Conservation (phyloP, 1,284 basidiomycete genomes). For the Fomitopsis betulina region DNA sequence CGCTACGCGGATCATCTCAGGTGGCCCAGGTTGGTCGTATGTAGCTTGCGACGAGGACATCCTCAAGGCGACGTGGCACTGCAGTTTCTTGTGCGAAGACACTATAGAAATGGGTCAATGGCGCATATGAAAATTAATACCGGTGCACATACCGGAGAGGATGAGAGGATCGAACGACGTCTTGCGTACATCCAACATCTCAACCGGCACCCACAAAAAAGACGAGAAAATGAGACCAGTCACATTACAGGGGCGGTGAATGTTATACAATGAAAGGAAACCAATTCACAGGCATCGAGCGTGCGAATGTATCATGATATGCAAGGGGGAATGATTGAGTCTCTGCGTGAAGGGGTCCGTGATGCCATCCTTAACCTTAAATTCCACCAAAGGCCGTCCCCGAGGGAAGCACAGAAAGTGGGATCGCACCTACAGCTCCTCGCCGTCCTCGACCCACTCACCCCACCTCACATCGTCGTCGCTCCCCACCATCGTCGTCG, state of each 20-base stretch:
- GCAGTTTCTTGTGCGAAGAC: no score
- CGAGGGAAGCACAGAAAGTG: not conserved
- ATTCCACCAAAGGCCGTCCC: not conserved
- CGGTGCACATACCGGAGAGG: no score
- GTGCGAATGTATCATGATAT: slow-evolving; percentile 1
- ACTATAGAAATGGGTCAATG: no score
- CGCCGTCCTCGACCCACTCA: slow-evolving; percentile 23
- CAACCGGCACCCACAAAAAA: not conserved
- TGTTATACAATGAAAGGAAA: slow-evolving; percentile 3
- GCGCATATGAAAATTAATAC: no score
- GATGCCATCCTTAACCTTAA: not conserved
- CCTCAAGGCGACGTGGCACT: no score
- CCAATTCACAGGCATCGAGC: not conserved
- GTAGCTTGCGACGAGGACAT: no score
- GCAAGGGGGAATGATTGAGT: slow-evolving; percentile 1
- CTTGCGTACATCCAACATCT: no score
- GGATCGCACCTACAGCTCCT: not conserved
- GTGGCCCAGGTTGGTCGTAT: no score
- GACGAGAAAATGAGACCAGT: not conserved
- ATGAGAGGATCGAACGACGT: no score
- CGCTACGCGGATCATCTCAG: no score
- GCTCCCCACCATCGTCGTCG: slow-evolving; percentile 5
- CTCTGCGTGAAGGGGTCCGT: not conserved
- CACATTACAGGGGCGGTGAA: not conserved
- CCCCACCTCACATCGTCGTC: slow-evolving; percentile 26